Evolutionary conservation across 2,329 filamentous ascomycete genomes (phyloP), one percentile per base, ranked within the genome.

Genomic region (Calonectria pteridis): DNA sequence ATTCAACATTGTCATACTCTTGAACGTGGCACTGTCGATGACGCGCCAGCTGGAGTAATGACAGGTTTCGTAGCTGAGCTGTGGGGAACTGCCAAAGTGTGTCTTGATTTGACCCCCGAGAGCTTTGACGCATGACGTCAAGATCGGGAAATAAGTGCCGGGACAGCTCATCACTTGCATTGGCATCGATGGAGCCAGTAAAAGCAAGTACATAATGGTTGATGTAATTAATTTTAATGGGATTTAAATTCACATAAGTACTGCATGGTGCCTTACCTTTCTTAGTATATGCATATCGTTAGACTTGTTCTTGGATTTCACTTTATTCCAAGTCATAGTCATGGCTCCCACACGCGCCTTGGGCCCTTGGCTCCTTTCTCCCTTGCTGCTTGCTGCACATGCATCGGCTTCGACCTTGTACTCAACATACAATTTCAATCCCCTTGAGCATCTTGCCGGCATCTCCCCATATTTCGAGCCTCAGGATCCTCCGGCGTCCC

Each of bases 381-480:
- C 28, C 7, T 23, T 67, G n/a, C 26, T 55, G 14, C 35, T 37
- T n/a, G 37, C 29, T 20, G 49, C 50, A 18, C 18, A 11, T 4
- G 43, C 65, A 13, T 55, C 65, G n/a, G 65, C 65, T 16, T 67
- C 74, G 10, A 70, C 82, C 0, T 82, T 88, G 53, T 87, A 87
- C 77, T 88, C 86, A 0, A 84, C 82, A 2, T 90, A 89, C 76
- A 82, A 80, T 67, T 91, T 91, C 80, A 87, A 90, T 67, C 87
- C 89, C 0, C 83, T 91, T 3, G 83, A 90, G 31, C 89, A 91
- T 68, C 84, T 91, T 13, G 86, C 86, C 0, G 89, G 89, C n/a
- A 89, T 90, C 7, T 84, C 88, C 1, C 89, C 90, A 0, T 91
- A 91, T 77, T 91, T 90, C 68, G 89, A 91, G 76, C 86, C 89